Evolutionary conservation across 2,329 filamentous ascomycete species (phyloP).

Genomic region (Fusarium sp.): DNA sequence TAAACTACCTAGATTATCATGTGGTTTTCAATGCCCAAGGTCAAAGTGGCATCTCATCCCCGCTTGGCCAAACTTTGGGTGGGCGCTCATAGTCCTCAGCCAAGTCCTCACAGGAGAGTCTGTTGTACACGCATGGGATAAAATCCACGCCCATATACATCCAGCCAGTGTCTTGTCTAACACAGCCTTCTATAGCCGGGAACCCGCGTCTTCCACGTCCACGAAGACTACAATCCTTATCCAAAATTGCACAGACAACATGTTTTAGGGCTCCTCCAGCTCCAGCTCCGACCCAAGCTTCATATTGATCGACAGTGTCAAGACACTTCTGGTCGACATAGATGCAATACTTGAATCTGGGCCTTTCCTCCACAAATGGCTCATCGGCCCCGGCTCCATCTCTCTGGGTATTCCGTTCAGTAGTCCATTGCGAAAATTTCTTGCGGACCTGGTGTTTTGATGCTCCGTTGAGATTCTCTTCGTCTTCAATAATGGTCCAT

Average conservation of each 20-base stretch:
- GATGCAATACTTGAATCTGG: background rate
- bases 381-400: constrained; percentile 9
- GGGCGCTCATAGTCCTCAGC: background rate
- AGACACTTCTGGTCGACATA: background rate
- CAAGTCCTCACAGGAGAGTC: background rate
- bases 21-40: background rate
- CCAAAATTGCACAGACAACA: background rate
- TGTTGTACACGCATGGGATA: background rate
- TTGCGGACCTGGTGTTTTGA: constrained; percentile 18
- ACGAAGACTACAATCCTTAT: background rate
- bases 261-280: rapidly evolving
- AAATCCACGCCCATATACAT: background rate
- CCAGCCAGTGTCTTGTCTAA: constrained; percentile 20
- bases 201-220: background rate
- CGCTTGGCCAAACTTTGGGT: background rate
- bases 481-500: constrained; percentile 26
- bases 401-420: background rate
- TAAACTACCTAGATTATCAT: too few species aligned
- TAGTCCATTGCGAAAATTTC: constrained; percentile 4
- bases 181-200: background rate
- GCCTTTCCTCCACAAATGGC: background rate
- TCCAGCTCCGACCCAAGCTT: background rate
- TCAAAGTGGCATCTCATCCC: background rate
- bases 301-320: background rate
- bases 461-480: background rate